Evolutionary conservation across 352 stramenopile genomes (phyloP).

Genomic region (Phytophthora pseudosyringae): DNA sequence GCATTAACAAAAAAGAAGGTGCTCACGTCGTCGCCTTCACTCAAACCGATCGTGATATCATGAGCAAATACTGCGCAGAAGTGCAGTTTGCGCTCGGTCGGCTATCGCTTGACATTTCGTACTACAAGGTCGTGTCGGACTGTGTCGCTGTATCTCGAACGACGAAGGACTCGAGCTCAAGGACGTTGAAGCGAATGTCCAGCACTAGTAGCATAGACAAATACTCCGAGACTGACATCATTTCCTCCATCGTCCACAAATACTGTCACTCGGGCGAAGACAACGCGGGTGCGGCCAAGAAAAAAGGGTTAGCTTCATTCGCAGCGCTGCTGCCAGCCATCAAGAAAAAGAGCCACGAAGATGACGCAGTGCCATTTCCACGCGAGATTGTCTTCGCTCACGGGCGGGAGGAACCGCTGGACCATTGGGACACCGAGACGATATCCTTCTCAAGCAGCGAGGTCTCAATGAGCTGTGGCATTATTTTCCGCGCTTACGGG

Average conservation of each 20-base stretch:
- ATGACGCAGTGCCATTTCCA: slow-evolving; percentile 63
- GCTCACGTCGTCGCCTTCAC: slow-evolving; percentile 76
- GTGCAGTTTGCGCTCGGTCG: slow-evolving; percentile 73
- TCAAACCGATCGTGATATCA: slow-evolving; percentile 55
- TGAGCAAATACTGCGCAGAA: slow-evolving; percentile 68
- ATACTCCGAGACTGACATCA: slow-evolving; percentile 62
- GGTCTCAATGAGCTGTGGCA: slow-evolving; percentile 48
- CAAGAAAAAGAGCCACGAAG: slow-evolving; percentile 57
- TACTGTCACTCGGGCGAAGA: slow-evolving; percentile 42
- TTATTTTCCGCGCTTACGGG: slow-evolving; percentile 57
- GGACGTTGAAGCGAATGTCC: slow-evolving; percentile 28
- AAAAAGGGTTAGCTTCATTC: slow-evolving; percentile 24
- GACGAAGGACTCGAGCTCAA: not conserved
- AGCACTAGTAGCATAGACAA: slow-evolving; percentile 32
- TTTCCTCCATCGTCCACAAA: slow-evolving; percentile 69
- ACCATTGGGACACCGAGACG: slow-evolving; percentile 64
- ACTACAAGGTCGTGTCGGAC: slow-evolving; percentile 76
- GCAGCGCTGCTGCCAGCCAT: slow-evolving; percentile 32
- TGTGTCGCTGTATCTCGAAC: slow-evolving; percentile 37
- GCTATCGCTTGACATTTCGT: slow-evolving; percentile 77
- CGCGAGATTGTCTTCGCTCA: slow-evolving; percentile 59
- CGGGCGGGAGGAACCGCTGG: slow-evolving; percentile 48
- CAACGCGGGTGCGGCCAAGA: slow-evolving; percentile 13
- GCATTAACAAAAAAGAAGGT: slow-evolving; percentile 91
- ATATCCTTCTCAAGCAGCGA: slow-evolving; percentile 42